Evolutionary conservation across 2,329 filamentous ascomycete species (phyloP).

Genomic region (Beauveria scarabaeidicola): DNA sequence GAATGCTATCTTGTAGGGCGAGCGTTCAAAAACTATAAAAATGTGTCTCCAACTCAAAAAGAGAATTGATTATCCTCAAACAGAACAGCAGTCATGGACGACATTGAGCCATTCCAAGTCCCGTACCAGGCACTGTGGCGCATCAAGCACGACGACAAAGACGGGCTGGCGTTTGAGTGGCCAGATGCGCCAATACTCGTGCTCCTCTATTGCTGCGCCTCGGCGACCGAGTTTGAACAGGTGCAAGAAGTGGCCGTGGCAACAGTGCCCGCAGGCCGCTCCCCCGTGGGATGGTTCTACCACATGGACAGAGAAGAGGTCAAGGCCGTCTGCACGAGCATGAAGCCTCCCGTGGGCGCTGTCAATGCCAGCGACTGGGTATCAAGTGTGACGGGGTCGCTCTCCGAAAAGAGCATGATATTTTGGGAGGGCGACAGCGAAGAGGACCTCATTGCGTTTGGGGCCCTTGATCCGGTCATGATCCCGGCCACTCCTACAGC

Average conservation of each 20-base stretch:
- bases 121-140: constrained; percentile 4
- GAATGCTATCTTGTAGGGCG: no score
- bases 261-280: neutral
- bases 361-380: neutral
- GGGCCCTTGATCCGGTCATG: neutral
- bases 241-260: neutral
- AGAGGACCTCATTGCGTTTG: constrained; percentile 1
- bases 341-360: neutral
- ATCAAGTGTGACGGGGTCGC: fast-evolving
- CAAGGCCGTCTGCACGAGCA: neutral
- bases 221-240: neutral
- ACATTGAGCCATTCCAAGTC: neutral
- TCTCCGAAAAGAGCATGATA: neutral
- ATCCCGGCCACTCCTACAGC: no score
- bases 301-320: neutral
- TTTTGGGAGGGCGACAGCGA: constrained; percentile 4
- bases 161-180: neutral
- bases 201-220: neutral
- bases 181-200: neutral
- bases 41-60: no score
- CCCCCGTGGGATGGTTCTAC: neutral
- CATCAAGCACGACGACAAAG: neutral
- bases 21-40: no score
- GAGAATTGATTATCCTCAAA: no score
- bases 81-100: neutral